Base-by-base conservation (phyloP, 163 green algal genomes). In the Trebouxia gelatinosa region DNA sequence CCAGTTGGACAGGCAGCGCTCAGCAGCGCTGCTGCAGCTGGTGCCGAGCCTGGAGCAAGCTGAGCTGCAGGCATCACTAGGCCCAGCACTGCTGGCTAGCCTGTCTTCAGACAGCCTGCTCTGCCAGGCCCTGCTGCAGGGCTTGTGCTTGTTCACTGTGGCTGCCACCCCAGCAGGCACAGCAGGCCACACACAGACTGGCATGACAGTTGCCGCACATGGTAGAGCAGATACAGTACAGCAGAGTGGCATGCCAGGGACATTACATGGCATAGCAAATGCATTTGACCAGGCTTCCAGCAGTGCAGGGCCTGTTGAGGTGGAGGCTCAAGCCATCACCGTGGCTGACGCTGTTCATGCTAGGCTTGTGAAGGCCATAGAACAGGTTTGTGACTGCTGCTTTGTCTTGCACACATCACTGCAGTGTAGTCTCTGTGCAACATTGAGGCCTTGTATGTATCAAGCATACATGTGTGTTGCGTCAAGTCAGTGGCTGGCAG, bases 121-220 rank as follows among this genome's bases (percentile, higher is more conserved):
- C 54, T 13, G 38, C 32, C 76, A 61, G 64, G 35, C 54, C 1
- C 74, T 86, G 67, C 64, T 86, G 21, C 57, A 68, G 1, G 57
- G 74, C 3, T 26, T 43, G 26, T 62, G 68, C 61, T 67, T 57
- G 54, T 57, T 70, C 65, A 43, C 64, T 26, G 3, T 72, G 35
- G 64, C 64, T n/a, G n/a, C n/a, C n/a, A n/a, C n/a, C n/a, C n/a
- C n/a, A 72, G 64, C 64, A 54, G 65, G 31, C 37, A 71, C 43
- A 32, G 32, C 54, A 51, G 39, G 35, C 35, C 34, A 32, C 62
- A 61, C n/a, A n/a, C n/a, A n/a, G n/a, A n/a, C n/a, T n/a, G n/a
- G 61, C 76, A 81, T 17, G 13, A 35, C 6, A 37, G 35, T 19
- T 16, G 64, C 19, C 17, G 23, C 16, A 9, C 21, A 37, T 46